Base-by-base conservation (phyloP, 2,329 filamentous ascomycete genomes). In the Xylaria digitata region DNA sequence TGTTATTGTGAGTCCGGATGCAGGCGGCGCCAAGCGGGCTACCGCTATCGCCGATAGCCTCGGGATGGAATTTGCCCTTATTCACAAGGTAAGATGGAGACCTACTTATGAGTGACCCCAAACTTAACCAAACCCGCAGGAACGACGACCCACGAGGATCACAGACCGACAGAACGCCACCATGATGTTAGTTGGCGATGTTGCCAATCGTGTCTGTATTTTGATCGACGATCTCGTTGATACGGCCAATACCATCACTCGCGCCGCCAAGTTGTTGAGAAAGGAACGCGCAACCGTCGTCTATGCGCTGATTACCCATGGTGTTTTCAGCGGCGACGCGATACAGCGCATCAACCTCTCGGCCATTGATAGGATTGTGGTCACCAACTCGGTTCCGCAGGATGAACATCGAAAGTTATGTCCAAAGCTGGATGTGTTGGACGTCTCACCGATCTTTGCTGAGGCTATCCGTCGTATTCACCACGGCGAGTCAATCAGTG, bases 401-500 rank as follows among this genome's bases (percentile, higher is more conserved):
- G 84, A 89, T 40, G 92, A 97, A 72, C 92, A 98, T 81, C 84
- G 89, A 76, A 85, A 83, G 70, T 80, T 89, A 57, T 97, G 95
- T 77, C 87, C 92, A 45, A 98, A 98, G 83, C 84, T 99, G 58
- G 94, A 97, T 79, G 92, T 97, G 56, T 83, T 99, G 69, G 95
- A 98, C 76, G 90, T 98, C 67, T 93, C 93, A 61, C 90, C 92
- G 72, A 90, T 97, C 65, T 97, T 98, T 78, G 94, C 93, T 66
- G 95, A 98, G 86, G 93, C 96, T 57, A 97, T 98, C 74, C 92
- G 96, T 70, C 89, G 96, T 70, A 95, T 98, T 66, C 96, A 99
- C 81, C 94, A 98, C 80, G 96, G 96, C 75, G 96, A 99, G 83
- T 97, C 93, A 76, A 97, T 99, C 81, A 97, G 94, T 78, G 93